These are phyloP conservation scores for Plasmodium reichenowi DNA, from an alignment of 169 alveolate genomes.

Conservation along the genomic window DNA sequence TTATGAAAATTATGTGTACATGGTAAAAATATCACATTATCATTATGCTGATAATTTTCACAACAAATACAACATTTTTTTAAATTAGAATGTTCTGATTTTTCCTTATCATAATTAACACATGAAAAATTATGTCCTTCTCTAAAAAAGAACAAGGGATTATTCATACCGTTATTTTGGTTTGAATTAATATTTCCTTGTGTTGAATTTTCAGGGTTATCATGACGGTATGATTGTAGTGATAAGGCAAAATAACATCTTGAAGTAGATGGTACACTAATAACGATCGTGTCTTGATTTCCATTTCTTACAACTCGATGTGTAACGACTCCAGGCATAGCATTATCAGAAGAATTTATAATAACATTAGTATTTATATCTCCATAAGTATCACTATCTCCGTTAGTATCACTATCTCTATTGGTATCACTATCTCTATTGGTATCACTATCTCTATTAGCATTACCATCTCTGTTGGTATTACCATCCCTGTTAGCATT, in stretches of 20 bases:
- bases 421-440: conserved; percentile 2
- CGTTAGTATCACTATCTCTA: not conserved
- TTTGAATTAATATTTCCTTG: conserved; percentile 4
- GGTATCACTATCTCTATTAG: not conserved
- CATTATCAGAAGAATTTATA: not conserved
- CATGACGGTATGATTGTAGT: too few relatives aligned
- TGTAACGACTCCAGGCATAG: not conserved
- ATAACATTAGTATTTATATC: not conserved
- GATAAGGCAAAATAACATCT: not conserved
- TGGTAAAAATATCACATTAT: conserved; percentile 46
- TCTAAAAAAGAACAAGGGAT: conserved; percentile 13
- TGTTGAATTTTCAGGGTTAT: not conserved
- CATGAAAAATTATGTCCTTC: conserved; percentile 32
- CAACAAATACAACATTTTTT: conserved; percentile 61
- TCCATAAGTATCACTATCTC: not conserved
- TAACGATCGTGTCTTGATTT: not conserved
- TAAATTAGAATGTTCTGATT: conserved; percentile 35
- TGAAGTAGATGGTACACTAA: not conserved
- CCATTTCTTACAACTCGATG: not conserved
- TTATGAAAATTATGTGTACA: conserved; percentile 66
- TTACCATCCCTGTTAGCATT: not conserved
- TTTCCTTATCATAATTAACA: conserved; percentile 47
- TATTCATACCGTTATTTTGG: conserved; percentile 10
- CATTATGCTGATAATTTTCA: conserved; percentile 70
- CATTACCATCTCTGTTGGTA: not conserved